Conservation (phyloP, 164 flowering plant genomes). For the Berberis thunbergii region DNA sequence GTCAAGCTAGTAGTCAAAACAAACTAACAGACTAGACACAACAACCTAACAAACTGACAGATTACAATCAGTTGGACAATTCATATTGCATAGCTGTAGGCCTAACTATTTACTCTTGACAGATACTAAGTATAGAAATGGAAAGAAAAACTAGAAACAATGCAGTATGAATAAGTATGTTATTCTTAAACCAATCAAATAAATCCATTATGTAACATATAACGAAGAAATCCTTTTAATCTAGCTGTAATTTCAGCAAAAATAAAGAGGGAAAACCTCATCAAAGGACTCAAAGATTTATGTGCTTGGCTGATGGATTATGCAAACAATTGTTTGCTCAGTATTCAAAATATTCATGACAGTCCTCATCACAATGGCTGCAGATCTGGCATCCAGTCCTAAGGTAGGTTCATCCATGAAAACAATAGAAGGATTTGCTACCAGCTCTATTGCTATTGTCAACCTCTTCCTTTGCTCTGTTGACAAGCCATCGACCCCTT, state of each 20-base stretch:
- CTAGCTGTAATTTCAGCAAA: background rate
- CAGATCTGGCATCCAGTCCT: slow-evolving; percentile 96
- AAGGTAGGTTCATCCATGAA: slow-evolving; percentile 99
- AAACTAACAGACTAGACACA: too few species aligned
- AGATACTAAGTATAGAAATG: too few species aligned
- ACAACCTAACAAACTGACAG: too few species aligned
- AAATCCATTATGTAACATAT: too few species aligned
- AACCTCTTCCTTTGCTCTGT: slow-evolving; percentile 95
- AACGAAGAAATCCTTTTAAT: too few species aligned
- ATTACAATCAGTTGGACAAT: too few species aligned
- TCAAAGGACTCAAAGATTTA: slow-evolving; percentile 99
- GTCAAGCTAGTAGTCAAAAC: too few species aligned
- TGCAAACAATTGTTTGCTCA: slow-evolving; percentile 96
- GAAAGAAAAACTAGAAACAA: too few species aligned
- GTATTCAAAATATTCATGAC: slow-evolving; percentile 96
- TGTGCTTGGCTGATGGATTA: slow-evolving; percentile 98
- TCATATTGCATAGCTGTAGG: too few species aligned
- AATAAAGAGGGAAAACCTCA: slow-evolving; percentile 46
- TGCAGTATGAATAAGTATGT: too few species aligned
- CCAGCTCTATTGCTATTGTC: slow-evolving; percentile 97
- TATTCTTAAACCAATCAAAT: too few species aligned
- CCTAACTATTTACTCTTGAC: too few species aligned
- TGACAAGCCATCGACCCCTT: slow-evolving; percentile 92
- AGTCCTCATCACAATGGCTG: slow-evolving; percentile 99
- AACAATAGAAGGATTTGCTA: slow-evolving; percentile 95